A percentile compares a stretch with the other conserved stretches of the same genome.
Evolutionary conservation across 2,329 filamentous ascomycete genomes (phyloP).

Genomic region (Fusarium piperis): DNA sequence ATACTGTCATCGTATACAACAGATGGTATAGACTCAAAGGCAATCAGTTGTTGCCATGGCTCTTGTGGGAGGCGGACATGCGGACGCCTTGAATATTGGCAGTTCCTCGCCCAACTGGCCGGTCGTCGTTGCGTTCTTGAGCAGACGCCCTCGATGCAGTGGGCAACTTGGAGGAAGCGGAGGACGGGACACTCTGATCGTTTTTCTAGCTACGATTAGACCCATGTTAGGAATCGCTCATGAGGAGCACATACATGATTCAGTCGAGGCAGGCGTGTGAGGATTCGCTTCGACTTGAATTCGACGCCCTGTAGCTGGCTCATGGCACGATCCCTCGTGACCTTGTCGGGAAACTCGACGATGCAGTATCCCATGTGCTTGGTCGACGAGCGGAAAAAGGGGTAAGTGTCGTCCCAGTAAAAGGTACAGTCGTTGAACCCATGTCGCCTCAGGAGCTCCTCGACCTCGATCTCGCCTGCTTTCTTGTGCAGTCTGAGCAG

Average conservation of each 20-base stretch:
- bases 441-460: background rate
- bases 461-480: background rate
- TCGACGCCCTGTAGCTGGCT: background rate
- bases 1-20: too few species aligned
- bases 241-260: background rate
- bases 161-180: background rate
- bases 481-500: background rate
- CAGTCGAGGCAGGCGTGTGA: background rate
- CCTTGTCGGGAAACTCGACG: background rate
- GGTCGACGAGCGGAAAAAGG: background rate
- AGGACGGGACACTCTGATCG: background rate
- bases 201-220: background rate
- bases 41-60: background rate
- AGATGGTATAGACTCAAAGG: background rate
- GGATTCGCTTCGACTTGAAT: background rate
- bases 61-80: background rate
- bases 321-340: background rate
- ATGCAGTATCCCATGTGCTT: background rate
- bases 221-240: fast-evolving
- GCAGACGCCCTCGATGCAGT: background rate
- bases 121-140: background rate
- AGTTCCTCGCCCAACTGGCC: background rate
- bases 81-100: background rate
- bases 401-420: background rate
- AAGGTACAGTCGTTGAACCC: background rate